Percentiles rank a stretch among this genome's conserved stretches.
These are phyloP conservation scores for Miscanthus sacchariflorus DNA, from an alignment of 202 grass and related monocot species.

Conservation along the genomic window DNA sequence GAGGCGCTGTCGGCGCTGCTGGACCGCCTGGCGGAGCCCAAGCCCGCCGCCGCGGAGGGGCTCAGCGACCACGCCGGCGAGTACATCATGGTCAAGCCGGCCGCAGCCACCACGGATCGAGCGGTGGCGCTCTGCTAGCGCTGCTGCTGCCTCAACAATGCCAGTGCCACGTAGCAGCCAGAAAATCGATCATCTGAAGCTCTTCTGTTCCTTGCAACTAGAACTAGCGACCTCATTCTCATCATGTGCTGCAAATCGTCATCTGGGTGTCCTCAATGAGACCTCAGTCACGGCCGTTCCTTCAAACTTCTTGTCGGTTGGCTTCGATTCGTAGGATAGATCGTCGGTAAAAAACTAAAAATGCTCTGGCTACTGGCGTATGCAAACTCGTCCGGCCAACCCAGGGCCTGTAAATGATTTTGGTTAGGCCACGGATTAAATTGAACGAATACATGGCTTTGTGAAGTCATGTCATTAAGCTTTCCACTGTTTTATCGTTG, in stretches of 20 bases:
- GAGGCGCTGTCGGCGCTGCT: constrained; percentile 55
- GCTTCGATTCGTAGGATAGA: too few relatives aligned
- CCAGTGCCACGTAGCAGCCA: background rate
- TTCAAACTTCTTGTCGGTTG: too few relatives aligned
- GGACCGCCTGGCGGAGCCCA: background rate
- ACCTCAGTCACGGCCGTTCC: background rate
- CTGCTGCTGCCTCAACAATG: constrained; percentile 30
- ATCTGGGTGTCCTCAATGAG: too few relatives aligned
- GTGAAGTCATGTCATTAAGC: too few relatives aligned
- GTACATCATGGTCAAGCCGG: constrained; percentile 34
- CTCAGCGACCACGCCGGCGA: constrained; percentile 25
- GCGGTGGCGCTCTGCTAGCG: constrained; percentile 55
- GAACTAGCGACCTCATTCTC: too few relatives aligned
- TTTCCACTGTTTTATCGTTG: too few relatives aligned
- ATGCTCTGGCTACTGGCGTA: too few relatives aligned
- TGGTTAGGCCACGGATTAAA: background rate
- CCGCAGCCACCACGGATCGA: constrained; percentile 27
- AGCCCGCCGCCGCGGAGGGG: background rate
- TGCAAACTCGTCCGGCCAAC: background rate
- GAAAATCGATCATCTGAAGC: background rate
- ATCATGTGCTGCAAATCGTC: too few relatives aligned
- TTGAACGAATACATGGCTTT: too few relatives aligned
- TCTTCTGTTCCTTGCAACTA: background rate
- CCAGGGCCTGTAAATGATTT: background rate
- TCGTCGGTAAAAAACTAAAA: too few relatives aligned